Conservation (phyloP, 148 eudicot genomes). For the Nepenthes mirabilis region DNA sequence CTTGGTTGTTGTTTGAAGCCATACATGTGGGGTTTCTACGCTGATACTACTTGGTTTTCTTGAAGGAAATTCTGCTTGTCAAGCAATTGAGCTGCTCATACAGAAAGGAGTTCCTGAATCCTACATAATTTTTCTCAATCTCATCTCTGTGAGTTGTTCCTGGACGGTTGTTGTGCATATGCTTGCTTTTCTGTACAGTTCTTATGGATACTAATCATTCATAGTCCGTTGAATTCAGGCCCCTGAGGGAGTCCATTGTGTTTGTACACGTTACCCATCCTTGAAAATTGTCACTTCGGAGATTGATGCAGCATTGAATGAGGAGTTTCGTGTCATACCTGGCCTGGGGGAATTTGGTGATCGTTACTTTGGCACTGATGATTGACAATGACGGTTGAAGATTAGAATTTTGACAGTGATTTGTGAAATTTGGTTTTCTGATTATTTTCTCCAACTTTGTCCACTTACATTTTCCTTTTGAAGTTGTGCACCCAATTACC, state of each 20-base stretch:
- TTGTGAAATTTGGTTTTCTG: too few relatives aligned
- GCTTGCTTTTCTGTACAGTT: not conserved
- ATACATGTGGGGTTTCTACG: too few relatives aligned
- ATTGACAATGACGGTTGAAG: constrained; percentile 17
- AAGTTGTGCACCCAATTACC: too few relatives aligned
- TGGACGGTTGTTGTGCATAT: not conserved
- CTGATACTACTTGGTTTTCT: not conserved
- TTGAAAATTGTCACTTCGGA: constrained; percentile 92
- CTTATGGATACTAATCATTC: not conserved
- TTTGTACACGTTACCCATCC: constrained; percentile 66
- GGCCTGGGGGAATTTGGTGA: constrained; percentile 97
- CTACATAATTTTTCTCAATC: constrained; percentile 83
- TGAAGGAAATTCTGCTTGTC: constrained; percentile 94
- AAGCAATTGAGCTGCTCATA: constrained; percentile 80
- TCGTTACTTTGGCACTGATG: constrained; percentile 95
- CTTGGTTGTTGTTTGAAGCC: too few relatives aligned
- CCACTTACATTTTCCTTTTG: too few relatives aligned
- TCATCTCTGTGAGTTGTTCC: constrained; percentile 62
- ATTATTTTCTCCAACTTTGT: too few relatives aligned
- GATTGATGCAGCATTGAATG: constrained; percentile 68
- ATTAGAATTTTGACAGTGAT: not conserved
- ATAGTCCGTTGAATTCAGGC: constrained; percentile 28
- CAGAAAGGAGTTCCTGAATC: constrained; percentile 98
- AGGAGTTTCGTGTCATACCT: constrained; percentile 84
- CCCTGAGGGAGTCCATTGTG: constrained; percentile 89